Evolutionary conservation across 306 rosid genomes (phyloP), one percentile per base, ranked within the genome.

Genomic region (Lathyrus oleraceus): DNA sequence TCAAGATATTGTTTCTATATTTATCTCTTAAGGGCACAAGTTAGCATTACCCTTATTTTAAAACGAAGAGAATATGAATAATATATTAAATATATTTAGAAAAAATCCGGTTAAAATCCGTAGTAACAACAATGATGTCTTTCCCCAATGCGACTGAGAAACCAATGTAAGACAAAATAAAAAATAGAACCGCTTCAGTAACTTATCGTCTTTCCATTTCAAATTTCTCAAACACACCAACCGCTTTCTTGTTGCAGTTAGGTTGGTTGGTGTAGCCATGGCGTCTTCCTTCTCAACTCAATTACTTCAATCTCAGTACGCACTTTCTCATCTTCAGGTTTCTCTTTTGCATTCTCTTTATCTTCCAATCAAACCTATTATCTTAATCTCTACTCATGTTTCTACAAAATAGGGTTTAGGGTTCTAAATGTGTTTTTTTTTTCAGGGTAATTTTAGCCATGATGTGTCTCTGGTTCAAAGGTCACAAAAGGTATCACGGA

Each of bases 221-320:
- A 13, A 16, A 56, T 23, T 21, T 13, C 20, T 56, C 63, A 61
- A 49, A 32, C 32, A 11, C 15, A 12, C 54, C 39, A 12, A 63
- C 52, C 52, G 28, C 28, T 45, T 47, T 47, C 10, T 47, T 47
- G 53, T 15, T 15, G 47, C 47, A 11, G 28, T 36, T 61, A 36
- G 67, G 67, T 13, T 47, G 32, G 48, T 58, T 51, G 28, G 23
- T 48, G 51, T 49, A 49, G 36, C 73, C 43, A 83, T 83, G 85
- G 87, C 87, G 11, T 71, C 71, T 66, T 60, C 81, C 39, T 72
- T 77, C 30, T 79, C 88, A 36, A 67, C 74, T 49, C 88, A 81
- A 13, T 28, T 79, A 43, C 19, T 83, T 57, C 82, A 79, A 12
- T 71, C n/a, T 69, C 59, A 52, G 3, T 10, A 20, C 32, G 14